These are phyloP conservation scores for Solanum clarkiae DNA, from an alignment of 257 asterid genomes.

Conservation along the genomic window DNA sequence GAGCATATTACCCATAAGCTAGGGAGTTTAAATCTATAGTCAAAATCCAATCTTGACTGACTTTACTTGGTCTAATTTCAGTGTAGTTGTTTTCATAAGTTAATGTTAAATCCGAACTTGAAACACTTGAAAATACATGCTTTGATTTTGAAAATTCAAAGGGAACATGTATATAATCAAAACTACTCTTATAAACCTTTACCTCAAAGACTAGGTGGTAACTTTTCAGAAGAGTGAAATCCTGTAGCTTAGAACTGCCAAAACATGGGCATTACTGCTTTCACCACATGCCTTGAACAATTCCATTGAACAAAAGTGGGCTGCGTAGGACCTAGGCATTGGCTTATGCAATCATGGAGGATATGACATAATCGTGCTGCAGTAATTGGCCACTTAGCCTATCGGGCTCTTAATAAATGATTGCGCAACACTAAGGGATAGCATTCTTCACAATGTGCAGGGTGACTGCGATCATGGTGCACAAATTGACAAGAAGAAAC, in stretches of 20 bases:
- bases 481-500: background rate
- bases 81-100: background rate
- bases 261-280: background rate
- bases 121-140: background rate
- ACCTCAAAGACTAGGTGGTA: background rate
- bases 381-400: background rate
- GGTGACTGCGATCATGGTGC: background rate
- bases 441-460: background rate
- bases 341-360: background rate
- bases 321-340: background rate
- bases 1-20: background rate
- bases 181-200: background rate
- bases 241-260: background rate
- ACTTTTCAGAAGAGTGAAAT: background rate
- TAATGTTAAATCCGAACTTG: background rate
- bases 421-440: background rate
- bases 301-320: background rate
- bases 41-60: background rate
- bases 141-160: background rate
- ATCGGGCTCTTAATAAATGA: background rate
- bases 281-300: background rate
- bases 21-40: background rate
- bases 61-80: background rate
- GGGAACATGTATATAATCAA: background rate
- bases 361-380: background rate